Evolutionary conservation across 805 yeast species (phyloP), one percentile per base, ranked within the genome.

Genomic region (Dipodascus geniculatus): DNA sequence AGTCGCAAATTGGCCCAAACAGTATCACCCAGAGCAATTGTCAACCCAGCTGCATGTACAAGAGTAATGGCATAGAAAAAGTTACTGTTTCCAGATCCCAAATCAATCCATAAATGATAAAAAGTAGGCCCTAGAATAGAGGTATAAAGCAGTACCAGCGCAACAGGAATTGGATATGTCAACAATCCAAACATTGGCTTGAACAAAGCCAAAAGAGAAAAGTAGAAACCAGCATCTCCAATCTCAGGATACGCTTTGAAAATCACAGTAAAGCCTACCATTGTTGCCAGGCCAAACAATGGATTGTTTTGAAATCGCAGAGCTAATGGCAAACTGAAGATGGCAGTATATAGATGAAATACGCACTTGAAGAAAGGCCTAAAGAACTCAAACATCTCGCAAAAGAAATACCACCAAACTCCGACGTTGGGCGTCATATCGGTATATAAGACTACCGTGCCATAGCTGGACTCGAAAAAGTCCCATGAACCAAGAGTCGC

Each of bases 321-420:
- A 0, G 96, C 77, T 19, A 91, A 61, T 16, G 98, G 98, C 1
- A 85, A 56, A 2, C 83, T 74, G 65, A 86, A 85, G 1, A 83
- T 70, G 19, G 81, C 72, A 16, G 81, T 68, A 68, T 82, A 88
- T 49, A 90, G 63, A 62, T 89, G 90, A 79, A 90, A 93, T 20
- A 89, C 83, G 9, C 88, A 82, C 42, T 83, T 71, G 73, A 86
- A 93, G 63, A 93, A 89, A 20, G 87, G 81, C 24, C 83, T 77
- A 74, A 91, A 93, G 64, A 82, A 85, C 53, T 85, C 93, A 69
- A 93, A 93, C 80, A 93, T 86, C 68, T 93, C 99, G 47, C 91
- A 85, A 73, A 93, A 93, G 62, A 90, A 82, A 71, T 93, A 93
- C 99, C 99, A 93, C 99, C 99, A 93, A 20, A 93, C 72, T 0